Percentiles rank a stretch among this genome's conserved stretches.
Conservation (phyloP, 2,329 filamentous ascomycete species). For the Tolypocladium paradoxum region DNA sequence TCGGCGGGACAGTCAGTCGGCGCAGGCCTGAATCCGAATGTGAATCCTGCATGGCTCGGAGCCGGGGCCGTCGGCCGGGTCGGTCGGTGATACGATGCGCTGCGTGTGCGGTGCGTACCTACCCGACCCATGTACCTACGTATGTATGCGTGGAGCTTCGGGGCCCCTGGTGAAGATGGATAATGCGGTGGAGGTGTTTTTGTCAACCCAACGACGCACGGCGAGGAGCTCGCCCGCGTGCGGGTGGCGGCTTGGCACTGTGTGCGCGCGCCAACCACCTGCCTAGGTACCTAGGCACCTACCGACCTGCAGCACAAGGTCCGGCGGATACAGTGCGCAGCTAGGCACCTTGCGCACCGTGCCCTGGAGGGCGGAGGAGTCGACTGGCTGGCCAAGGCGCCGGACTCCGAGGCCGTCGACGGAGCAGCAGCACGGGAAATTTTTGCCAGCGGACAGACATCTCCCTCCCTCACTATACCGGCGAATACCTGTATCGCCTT, state of each 20-base stretch:
- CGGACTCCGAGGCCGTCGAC: conserved; percentile 27
- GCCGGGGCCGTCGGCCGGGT: background rate
- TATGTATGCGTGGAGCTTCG: too few relatives aligned
- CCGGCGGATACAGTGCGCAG: background rate
- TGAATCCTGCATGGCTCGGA: background rate
- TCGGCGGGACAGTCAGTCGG: background rate
- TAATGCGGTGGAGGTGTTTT: too few relatives aligned
- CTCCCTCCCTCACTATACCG: background rate
- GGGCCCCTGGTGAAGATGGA: too few relatives aligned
- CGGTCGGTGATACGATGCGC: background rate
- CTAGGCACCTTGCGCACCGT: background rate
- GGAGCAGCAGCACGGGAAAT: conserved; percentile 21
- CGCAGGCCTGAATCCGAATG: background rate
- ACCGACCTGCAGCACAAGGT: too few relatives aligned
- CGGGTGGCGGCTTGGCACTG: background rate
- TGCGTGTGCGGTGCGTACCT: background rate
- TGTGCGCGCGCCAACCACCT: background rate
- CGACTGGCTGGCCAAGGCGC: conserved; percentile 1
- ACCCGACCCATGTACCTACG: too few relatives aligned
- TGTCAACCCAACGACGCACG: too few relatives aligned
- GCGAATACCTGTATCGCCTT: background rate
- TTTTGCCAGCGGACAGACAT: conserved; percentile 15
- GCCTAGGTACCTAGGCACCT: too few relatives aligned
- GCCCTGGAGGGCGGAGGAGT: background rate
- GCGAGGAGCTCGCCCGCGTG: background rate